A percentile compares a stretch with the other conserved stretches of the same genome.
phyloP scores from a whole-genome alignment of 495 filamentous ascomycete species.

The Xylaria palmicola region DNA sequence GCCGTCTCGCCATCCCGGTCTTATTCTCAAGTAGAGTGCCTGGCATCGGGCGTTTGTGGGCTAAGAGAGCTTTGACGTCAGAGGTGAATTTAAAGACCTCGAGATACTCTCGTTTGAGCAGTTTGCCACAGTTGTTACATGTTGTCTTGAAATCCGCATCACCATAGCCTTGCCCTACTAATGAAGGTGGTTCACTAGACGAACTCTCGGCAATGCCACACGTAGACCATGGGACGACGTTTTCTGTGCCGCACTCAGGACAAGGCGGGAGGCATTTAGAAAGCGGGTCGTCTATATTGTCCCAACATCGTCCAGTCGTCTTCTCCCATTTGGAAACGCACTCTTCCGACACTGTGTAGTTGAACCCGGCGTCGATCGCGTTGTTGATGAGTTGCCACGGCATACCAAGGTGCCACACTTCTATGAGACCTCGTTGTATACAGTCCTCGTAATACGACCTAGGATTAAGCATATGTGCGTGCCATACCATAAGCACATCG shows the following conservation, averaged over 20 bases:
- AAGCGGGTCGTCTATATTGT: constrained; percentile 53
- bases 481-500: constrained; percentile 92
- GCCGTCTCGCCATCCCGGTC: constrained; percentile 33
- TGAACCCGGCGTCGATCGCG: constrained; percentile 66
- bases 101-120: constrained; percentile 55
- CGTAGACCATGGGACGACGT: constrained; percentile 61
- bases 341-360: constrained; percentile 53
- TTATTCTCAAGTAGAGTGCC: constrained; percentile 57
- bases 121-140: constrained; percentile 50
- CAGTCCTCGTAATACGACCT: constrained; percentile 76
- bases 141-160: constrained; percentile 54
- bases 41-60: constrained; percentile 54
- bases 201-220: constrained; percentile 39
- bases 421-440: constrained; percentile 57
- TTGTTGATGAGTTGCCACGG: constrained; percentile 67
- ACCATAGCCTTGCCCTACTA: constrained; percentile 59
- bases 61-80: constrained; percentile 50
- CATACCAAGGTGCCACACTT: constrained; percentile 64
- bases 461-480: constrained; percentile 83
- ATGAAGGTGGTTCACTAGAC: constrained; percentile 13
- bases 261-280: constrained; percentile 53
- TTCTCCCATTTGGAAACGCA: constrained; percentile 49
- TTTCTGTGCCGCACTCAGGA: constrained; percentile 47
- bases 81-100: constrained; percentile 55
- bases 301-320: constrained; percentile 57